phyloP scores from a whole-genome alignment of 2,329 filamentous ascomycete species.

The Penicillium vulpinum region DNA sequence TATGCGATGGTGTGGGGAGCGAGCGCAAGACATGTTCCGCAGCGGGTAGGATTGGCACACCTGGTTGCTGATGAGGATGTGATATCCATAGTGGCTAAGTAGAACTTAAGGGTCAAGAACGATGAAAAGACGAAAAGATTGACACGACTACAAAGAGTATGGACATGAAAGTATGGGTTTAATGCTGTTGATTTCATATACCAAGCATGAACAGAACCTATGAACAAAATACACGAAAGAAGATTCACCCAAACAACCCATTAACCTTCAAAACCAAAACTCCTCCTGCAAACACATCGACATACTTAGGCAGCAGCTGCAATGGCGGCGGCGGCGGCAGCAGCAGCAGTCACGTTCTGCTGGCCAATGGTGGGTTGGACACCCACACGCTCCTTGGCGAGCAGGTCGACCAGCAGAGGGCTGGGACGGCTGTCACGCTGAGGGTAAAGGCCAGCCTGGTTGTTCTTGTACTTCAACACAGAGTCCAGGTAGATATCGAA shows the following conservation, averaged over 20 bases:
- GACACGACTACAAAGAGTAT: constrained; percentile 7
- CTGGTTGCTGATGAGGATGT: constrained; percentile 70
- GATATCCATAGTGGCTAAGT: constrained; percentile 62
- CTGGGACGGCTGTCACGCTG: constrained; percentile 83
- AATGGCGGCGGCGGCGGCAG: constrained; percentile 15
- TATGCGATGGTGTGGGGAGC: constrained; percentile 98
- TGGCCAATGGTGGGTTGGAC: constrained; percentile 69
- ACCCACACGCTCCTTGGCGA: constrained; percentile 92
- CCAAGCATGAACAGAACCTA: constrained; percentile 14
- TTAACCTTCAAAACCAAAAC: constrained; percentile 16
- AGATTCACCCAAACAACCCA: constrained; percentile 14
- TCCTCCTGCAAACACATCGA: background rate
- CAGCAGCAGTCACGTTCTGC: constrained; percentile 43
- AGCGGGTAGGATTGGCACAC: constrained; percentile 85
- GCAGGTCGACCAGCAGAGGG: constrained; percentile 82
- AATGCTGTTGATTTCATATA: constrained; percentile 14
- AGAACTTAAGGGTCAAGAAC: background rate
- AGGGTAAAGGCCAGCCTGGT: constrained; percentile 67
- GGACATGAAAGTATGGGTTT: constrained; percentile 6
- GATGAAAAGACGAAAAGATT: constrained; percentile 10
- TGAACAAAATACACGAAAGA: constrained; percentile 15
- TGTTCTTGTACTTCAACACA: constrained; percentile 84
- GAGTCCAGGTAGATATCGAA: constrained; percentile 96
- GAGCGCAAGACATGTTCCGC: constrained; percentile 90
- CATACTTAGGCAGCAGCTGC: constrained; percentile 29